Base-by-base conservation (phyloP, 805 yeast genomes). In the Priceomyces castillae region DNA sequence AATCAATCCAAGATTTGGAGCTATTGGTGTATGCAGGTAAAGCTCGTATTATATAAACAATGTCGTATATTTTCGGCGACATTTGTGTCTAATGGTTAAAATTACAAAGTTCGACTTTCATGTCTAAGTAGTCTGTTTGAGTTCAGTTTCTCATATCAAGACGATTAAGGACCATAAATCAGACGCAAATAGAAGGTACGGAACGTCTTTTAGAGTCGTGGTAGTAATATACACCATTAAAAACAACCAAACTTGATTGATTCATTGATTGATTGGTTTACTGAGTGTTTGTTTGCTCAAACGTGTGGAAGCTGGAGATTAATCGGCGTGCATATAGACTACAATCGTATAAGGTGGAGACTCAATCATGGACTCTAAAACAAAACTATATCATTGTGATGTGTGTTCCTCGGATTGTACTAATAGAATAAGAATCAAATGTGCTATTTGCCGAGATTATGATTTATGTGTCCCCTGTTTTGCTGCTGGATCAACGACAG, bases 381-480 rank as follows among this genome's bases (percentile, higher is more conserved):
- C 65, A 43, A 58, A 65, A 44, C 58, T 69, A 56, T 89, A 79
- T 62, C 96, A 89, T 60, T 94, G 99, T 67, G 99, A 94, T 65
- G 89, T 89, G 10, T 94, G 99, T 61, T 84, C 96, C n/a, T 77
- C 95, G 1, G 99, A 94, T 63, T 87, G 97, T 61, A 90, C 98
- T 1, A 83, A 90, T 57, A 71, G 97, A 52, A 94, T 94, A 37
- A 76, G 98, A 48, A 83, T 94, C 38, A 76, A 86, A 40, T 94
- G 99, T 72, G 98, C 97, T 0, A 84, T 81, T 26, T 95, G 99
- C 65, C 73, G 81, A 2, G 98, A 92, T 62, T 94, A 92, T 57
- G 99, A 94, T 62, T 70, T 94, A n/a, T 94, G 99, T 72, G 98
- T 95, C 4, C 96, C 96, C 2, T 94, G 99, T 63, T 94, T 94